Evolutionary conservation across 176 grass and related monocot genomes (phyloP).

Genomic region (Alopecurus myosuroides): DNA sequence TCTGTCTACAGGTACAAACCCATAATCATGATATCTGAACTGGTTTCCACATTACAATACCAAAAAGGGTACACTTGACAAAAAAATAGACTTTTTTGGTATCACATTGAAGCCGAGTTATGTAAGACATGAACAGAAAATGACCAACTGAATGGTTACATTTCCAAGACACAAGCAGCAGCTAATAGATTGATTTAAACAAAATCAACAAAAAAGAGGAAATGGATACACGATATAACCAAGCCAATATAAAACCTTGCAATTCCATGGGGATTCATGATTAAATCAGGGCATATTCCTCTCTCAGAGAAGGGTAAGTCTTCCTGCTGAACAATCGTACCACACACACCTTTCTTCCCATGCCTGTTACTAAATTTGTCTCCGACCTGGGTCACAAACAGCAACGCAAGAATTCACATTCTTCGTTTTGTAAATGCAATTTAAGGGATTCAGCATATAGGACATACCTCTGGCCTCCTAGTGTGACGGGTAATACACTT

Average conservation of each 20-base stretch:
- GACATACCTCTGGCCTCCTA: constrained; percentile 66
- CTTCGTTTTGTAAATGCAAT: neutral
- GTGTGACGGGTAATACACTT: constrained; percentile 85
- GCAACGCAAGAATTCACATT: neutral
- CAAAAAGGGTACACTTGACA: neutral
- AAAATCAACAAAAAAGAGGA: constrained; percentile 14
- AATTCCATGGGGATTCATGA: constrained; percentile 98
- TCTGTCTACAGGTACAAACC: too few species aligned
- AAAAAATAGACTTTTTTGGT: neutral
- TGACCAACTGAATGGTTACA: neutral
- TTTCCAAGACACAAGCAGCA: neutral
- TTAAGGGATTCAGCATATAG: neutral
- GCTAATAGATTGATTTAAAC: neutral
- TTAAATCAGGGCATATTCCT: constrained; percentile 94
- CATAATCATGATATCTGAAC: neutral
- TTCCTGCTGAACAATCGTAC: constrained; percentile 91
- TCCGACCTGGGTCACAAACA: constrained; percentile 49
- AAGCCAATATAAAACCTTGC: constrained; percentile 55
- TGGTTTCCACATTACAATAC: neutral
- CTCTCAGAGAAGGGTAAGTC: constrained; percentile 89
- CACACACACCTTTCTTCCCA: constrained; percentile 93
- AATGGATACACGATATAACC: neutral
- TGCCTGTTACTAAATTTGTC: constrained; percentile 99
- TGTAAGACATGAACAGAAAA: neutral
- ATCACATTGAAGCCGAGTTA: neutral